Evolutionary conservation across 305 asterid genomes (phyloP).

Genomic region (Nicotiana rustica): DNA sequence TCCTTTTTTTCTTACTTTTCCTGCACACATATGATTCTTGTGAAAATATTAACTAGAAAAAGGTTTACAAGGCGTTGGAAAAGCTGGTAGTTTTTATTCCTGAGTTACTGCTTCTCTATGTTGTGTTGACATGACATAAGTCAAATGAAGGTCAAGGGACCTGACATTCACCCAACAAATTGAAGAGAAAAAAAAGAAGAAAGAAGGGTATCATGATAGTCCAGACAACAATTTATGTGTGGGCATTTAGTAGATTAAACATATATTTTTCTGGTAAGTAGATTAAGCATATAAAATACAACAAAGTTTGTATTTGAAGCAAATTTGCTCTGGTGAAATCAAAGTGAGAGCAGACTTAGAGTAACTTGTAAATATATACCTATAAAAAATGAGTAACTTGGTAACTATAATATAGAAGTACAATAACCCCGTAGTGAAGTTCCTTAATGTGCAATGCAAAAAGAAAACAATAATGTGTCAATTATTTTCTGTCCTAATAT

Average conservation of each 20-base stretch:
- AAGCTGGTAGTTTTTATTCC: conserved; percentile 13
- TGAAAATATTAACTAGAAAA: background rate
- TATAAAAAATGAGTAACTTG: background rate
- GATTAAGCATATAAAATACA: background rate
- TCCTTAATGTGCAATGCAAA: background rate
- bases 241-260: conserved; percentile 12
- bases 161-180: background rate
- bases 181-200: background rate
- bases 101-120: conserved; percentile 5
- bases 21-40: background rate
- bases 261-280: too few relatives aligned
- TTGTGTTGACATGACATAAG: background rate
- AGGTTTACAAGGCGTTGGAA: background rate
- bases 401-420: background rate
- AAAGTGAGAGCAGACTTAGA: background rate
- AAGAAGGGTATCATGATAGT: background rate
- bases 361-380: background rate
- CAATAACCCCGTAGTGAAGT: conserved; percentile 12
- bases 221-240: background rate
- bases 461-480: background rate
- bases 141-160: conserved; percentile 1
- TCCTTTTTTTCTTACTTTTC: background rate
- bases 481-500: background rate
- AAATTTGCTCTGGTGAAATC: background rate
- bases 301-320: background rate